These are phyloP conservation scores for Sequoiadendron giganteum DNA, from an alignment of 75 land plant genomes.

Conservation along the genomic window DNA sequence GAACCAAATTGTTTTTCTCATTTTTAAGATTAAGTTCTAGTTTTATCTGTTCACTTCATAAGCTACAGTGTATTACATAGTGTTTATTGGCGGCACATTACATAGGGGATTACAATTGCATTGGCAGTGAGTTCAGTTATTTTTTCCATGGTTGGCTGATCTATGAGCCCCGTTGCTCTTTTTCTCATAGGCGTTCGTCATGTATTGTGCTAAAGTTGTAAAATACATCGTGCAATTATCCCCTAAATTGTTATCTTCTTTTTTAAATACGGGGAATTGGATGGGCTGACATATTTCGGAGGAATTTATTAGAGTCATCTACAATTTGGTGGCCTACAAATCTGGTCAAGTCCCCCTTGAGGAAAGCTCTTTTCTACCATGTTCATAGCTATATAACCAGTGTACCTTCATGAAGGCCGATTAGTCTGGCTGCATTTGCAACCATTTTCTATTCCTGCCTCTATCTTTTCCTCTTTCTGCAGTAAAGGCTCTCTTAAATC, in stretches of 20 bases:
- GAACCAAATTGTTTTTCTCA: no score
- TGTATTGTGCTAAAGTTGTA: no score
- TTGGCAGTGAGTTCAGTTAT: no score
- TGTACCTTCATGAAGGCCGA: background rate
- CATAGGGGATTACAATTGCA: no score
- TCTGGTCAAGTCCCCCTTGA: constrained; percentile 75
- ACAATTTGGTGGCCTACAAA: constrained; percentile 94
- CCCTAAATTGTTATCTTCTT: background rate
- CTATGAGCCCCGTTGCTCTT: no score
- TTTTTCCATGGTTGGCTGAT: no score
- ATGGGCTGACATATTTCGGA: constrained; percentile 81
- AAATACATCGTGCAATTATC: no score
- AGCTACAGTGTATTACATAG: no score
- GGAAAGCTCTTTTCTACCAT: constrained; percentile 12
- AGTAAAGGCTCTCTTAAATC: constrained; percentile 39
- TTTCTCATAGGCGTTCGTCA: no score
- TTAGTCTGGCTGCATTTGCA: background rate
- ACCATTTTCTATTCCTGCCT: constrained; percentile 4
- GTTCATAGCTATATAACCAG: background rate
- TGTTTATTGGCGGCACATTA: no score
- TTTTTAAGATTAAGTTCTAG: no score
- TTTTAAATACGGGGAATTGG: constrained; percentile 62
- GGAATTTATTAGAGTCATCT: constrained; percentile 76
- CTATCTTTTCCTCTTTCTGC: constrained; percentile 57
- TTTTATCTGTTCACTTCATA: no score